Evolutionary conservation across 2,329 filamentous ascomycete genomes (phyloP), one percentile per base, ranked within the genome.

Genomic region (Beauveria medogensis): DNA sequence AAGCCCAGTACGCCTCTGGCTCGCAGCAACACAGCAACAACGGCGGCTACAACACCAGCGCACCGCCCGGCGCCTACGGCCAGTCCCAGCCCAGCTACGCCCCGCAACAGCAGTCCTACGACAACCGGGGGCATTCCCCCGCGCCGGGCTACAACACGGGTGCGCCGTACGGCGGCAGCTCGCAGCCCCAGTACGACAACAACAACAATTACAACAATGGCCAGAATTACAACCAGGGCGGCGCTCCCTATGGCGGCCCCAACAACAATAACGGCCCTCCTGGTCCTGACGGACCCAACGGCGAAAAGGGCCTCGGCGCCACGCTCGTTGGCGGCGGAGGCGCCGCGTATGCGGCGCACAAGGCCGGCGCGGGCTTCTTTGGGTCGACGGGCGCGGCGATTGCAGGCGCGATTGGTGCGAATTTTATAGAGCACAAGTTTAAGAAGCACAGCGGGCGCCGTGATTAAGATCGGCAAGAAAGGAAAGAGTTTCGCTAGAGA

Each of bases 281-380:
- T n/a, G 67, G 71, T 2, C 65, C 66, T 16, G 68, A 48, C 20
- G 70, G 69, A 10, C 73, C 72, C 5, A 70, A 74, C 46, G 73
- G 73, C 48, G 82, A 85, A n/a, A 79, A 81, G 53, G 82, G 82
- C 40, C 75, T 85, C 20, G 81, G 80, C 4, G 79, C 82, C 1
- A 78, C 81, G 3, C 67, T 85, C 28, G 65, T 81, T 1, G 82
- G 82, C 24, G 79, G 80, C 58, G 80, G 77, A 20, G 80, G 75
- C 1, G 82, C 80, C n/a, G 82, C 78, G 8, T 83, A 77, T 67
- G 74, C 81, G 0, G 81, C 80, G 0, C 78, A 83, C 70, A 78
- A 81, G 65, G 71, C 81, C 22, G 82, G 82, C 14, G 79, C 79
- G 30, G 81, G 82, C 20, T 64, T 78, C 41, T 67, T 84, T 28